These are phyloP conservation scores for Plasmodium inui DNA, from an alignment of 169 alveolate genomes.

Conservation along the genomic window DNA sequence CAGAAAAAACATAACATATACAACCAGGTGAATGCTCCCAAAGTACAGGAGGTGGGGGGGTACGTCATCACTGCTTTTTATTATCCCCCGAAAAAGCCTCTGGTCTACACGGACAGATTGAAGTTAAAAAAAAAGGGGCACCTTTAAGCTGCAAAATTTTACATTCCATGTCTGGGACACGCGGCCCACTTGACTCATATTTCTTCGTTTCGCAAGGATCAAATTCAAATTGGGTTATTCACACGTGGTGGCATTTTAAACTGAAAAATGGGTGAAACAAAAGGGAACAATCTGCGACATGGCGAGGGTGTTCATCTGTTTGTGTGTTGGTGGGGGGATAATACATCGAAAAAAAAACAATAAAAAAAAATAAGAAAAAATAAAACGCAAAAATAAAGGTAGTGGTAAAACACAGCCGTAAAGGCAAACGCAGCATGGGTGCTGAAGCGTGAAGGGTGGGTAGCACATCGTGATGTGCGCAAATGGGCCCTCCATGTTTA, in stretches of 20 bases:
- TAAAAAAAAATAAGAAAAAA: not conserved
- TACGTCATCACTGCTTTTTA: not conserved
- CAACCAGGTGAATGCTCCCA: not conserved
- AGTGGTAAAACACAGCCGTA: not conserved
- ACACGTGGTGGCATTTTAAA: not conserved
- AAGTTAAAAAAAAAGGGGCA: not conserved
- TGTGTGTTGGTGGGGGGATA: not conserved
- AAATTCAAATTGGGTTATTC: not conserved
- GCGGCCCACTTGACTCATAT: not conserved
- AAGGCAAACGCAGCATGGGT: not conserved
- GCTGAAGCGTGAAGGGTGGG: not conserved
- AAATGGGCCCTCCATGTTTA: not conserved
- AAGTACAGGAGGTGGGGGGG: not conserved
- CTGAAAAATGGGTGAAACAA: not conserved
- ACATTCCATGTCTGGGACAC: not conserved
- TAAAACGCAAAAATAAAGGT: not conserved
- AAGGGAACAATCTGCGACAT: not conserved
- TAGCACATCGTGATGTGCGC: not conserved
- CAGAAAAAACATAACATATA: not conserved
- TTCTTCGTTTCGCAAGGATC: not conserved
- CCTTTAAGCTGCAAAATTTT: not conserved
- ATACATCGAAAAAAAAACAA: not conserved
- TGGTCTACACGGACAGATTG: not conserved
- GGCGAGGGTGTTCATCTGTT: not conserved
- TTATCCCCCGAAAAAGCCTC: not conserved